These are phyloP conservation scores for Suillus ampliporus DNA, from an alignment of 768 basidiomycete species.

Conservation along the genomic window DNA sequence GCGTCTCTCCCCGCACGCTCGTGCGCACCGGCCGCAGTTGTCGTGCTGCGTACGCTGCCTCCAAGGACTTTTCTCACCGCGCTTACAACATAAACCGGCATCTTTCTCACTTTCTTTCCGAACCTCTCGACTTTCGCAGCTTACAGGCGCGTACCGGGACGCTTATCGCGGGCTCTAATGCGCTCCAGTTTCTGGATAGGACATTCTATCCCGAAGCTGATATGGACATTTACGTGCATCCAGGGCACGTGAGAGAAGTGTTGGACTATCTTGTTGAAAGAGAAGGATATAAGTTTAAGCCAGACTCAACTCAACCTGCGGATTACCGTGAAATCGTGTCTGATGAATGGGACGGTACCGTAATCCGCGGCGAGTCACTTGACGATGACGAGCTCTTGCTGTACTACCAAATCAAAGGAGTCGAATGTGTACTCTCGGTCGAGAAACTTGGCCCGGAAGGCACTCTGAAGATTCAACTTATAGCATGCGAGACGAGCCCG, in stretches of 20 bases:
- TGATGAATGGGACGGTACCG: conserved; percentile 15
- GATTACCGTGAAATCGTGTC: conserved; percentile 19
- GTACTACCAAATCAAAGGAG: conserved; percentile 14
- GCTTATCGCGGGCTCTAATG: conserved; percentile 54
- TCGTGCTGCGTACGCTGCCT: conserved; percentile 16
- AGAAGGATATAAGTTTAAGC: conserved; percentile 35
- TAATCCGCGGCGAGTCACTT: neutral
- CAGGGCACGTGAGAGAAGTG: conserved; percentile 30
- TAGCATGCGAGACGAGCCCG: conserved; percentile 38
- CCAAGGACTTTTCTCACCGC: conserved; percentile 21
- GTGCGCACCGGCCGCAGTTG: conserved; percentile 24
- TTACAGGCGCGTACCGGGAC: conserved; percentile 46
- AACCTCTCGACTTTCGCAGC: conserved; percentile 40
- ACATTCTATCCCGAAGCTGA: conserved; percentile 47
- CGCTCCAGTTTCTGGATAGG: conserved; percentile 54
- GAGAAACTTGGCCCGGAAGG: neutral
- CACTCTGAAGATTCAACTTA: conserved; percentile 44
- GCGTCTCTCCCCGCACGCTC: conserved; percentile 26
- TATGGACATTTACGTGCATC: conserved; percentile 50
- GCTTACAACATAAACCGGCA: conserved; percentile 38
- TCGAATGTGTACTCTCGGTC: conserved; percentile 30
- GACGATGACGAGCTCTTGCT: conserved; percentile 23
- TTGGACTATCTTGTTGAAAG: conserved; percentile 34
- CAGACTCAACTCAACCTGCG: conserved; percentile 23
- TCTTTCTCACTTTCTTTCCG: conserved; percentile 38